Conservation (phyloP, 164 flowering plant genomes). For the Saururus chinensis region DNA sequence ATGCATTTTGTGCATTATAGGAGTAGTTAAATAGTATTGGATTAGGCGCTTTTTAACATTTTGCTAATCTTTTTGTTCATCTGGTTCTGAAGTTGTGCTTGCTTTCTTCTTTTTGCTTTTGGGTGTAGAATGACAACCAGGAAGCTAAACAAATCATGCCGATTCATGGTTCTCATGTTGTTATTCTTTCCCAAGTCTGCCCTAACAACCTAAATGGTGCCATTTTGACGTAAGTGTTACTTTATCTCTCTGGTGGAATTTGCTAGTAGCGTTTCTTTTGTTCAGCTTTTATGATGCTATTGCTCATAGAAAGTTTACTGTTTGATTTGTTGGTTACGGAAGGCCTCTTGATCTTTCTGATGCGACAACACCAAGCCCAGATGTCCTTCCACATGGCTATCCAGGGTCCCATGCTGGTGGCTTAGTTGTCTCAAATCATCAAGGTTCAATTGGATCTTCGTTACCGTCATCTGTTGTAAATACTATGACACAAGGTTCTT, state of each 20-base stretch:
- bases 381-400: conserved; percentile 43
- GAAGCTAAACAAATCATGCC: conserved; percentile 35
- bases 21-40: no score
- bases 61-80: no score
- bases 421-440: conserved; percentile 39
- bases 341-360: conserved; percentile 96
- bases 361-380: conserved; percentile 41
- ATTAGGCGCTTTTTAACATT: no score
- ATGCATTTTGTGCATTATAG: no score
- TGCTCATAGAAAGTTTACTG: background rate
- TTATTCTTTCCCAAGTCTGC: conserved; percentile 54
- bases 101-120: background rate
- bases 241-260: conserved; percentile 1
- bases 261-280: background rate
- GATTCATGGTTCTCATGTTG: conserved; percentile 53
- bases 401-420: conserved; percentile 54
- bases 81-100: background rate
- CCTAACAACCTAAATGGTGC: conserved; percentile 52
- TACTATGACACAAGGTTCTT: conserved; percentile 46
- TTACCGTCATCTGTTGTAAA: conserved; percentile 48
- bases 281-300: background rate
- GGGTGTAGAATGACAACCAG: conserved; percentile 39
- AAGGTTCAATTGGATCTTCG: conserved; percentile 34
- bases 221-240: conserved; percentile 53
- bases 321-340: conserved; percentile 7